Evolutionary conservation across 1,139 yeast genomes (phyloP).

Genomic region (Zygosaccharomyces pseudobailii): DNA sequence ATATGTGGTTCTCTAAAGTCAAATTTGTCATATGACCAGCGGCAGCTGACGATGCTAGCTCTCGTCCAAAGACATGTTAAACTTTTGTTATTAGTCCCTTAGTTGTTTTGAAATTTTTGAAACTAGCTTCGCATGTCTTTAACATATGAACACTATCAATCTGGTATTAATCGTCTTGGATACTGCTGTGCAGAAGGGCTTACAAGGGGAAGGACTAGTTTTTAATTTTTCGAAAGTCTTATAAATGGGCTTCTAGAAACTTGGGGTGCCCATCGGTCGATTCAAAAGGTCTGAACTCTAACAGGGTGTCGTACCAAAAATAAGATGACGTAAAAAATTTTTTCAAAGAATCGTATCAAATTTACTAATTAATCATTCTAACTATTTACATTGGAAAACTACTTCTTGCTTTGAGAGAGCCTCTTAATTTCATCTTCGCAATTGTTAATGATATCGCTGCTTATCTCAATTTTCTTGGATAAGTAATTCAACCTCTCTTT

Average conservation of each 20-base stretch:
- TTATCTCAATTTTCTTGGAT: constrained; percentile 55
- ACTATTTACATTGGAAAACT: neutral
- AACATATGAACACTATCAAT: no score
- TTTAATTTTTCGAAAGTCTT: no score
- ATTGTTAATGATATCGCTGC: constrained; percentile 46
- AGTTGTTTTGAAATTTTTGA: no score
- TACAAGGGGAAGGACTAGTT: no score
- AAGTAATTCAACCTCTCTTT: constrained; percentile 61
- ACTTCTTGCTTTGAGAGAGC: constrained; percentile 19
- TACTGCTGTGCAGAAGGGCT: no score
- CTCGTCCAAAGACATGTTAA: neutral
- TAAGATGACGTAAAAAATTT: neutral
- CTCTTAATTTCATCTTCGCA: constrained; percentile 40
- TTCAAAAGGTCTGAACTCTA: no score
- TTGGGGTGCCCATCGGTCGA: no score
- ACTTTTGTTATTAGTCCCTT: no score
- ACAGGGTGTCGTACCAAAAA: no score
- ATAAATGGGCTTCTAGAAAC: no score
- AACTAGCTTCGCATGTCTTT: no score
- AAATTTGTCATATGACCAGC: neutral
- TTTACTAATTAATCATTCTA: neutral
- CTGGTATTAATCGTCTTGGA: no score
- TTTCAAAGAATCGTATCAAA: neutral
- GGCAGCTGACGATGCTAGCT: neutral
- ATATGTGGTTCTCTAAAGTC: neutral